A percentile compares a stretch with the other conserved stretches of the same genome.
phyloP scores from a whole-genome alignment of 345 rosid genomes.

The Mallotus nudiflorus region DNA sequence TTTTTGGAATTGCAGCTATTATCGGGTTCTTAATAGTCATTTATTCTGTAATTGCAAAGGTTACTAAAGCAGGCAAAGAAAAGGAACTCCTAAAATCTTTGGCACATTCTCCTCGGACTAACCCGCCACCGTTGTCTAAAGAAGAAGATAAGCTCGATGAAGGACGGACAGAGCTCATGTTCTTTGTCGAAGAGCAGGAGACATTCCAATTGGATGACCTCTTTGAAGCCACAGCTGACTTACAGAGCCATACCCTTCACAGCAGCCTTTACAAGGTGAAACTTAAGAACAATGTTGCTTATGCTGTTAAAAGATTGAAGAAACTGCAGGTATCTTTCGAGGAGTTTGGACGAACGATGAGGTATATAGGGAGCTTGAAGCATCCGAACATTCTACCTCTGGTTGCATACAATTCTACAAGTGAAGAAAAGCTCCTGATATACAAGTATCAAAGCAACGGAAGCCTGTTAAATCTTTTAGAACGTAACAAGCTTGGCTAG shows the following conservation, averaged over 20 bases:
- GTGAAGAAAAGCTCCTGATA: slow-evolving; percentile 54
- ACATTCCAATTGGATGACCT: slow-evolving; percentile 56
- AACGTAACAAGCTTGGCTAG: slow-evolving; percentile 25
- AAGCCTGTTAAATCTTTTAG: slow-evolving; percentile 46
- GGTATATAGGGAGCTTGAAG: slow-evolving; percentile 48
- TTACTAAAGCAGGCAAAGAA: slow-evolving; percentile 23
- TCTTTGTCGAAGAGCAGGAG: slow-evolving; percentile 48
- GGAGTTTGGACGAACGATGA: slow-evolving; percentile 45
- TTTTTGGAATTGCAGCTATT: slow-evolving; percentile 19
- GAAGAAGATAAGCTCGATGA: slow-evolving; percentile 31
- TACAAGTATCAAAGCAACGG: slow-evolving; percentile 59
- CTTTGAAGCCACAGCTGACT: slow-evolving; percentile 58
- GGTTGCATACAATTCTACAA: slow-evolving; percentile 44
- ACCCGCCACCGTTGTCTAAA: slow-evolving; percentile 1
- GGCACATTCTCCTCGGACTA: slow-evolving; percentile 29
- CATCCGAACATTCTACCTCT: slow-evolving; percentile 61
- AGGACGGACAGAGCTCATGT: slow-evolving; percentile 39
- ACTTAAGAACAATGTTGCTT: slow-evolving; percentile 39
- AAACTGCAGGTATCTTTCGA: slow-evolving; percentile 42
- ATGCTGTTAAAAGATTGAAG: slow-evolving; percentile 60
- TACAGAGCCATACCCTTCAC: slow-evolving; percentile 39
- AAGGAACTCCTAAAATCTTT: slow-evolving; percentile 32
- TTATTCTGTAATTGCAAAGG: slow-evolving; percentile 24
- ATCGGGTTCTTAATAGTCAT: slow-evolving; percentile 19
- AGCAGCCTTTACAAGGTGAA: slow-evolving; percentile 59